These are phyloP conservation scores for Biscogniauxia sp. DNA, from an alignment of 2,329 filamentous ascomycete species.

Conservation along the genomic window DNA sequence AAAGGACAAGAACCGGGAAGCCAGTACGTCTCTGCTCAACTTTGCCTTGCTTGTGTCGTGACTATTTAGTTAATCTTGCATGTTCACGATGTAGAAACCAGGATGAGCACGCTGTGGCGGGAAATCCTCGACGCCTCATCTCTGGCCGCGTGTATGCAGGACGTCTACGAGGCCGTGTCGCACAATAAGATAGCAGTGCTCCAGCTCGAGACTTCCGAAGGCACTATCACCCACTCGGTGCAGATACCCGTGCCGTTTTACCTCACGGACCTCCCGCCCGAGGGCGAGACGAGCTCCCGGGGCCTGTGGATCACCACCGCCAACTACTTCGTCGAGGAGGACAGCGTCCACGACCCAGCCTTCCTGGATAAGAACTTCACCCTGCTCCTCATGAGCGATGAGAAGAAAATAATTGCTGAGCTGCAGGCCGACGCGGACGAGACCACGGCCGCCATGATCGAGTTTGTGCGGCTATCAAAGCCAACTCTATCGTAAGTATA, in stretches of 20 bases:
- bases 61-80: conserved; percentile 13
- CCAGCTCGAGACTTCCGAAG: conserved; percentile 64
- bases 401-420: conserved; percentile 68
- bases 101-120: conserved; percentile 66
- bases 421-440: conserved; percentile 76
- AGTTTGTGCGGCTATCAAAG: conserved; percentile 74
- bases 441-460: conserved; percentile 72
- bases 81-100: conserved; percentile 41
- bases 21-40: conserved; percentile 39
- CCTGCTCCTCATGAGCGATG: conserved; percentile 79
- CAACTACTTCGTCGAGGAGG: conserved; percentile 69
- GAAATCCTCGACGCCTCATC: conserved; percentile 71
- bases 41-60: not conserved
- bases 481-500: conserved; percentile 60
- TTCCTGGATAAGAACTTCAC: conserved; percentile 84
- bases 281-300: conserved; percentile 65
- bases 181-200: conserved; percentile 83
- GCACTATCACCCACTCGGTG: conserved; percentile 59
- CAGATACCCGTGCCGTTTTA: conserved; percentile 67
- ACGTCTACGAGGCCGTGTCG: conserved; percentile 78
- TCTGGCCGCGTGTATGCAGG: conserved; percentile 77
- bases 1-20: conserved; percentile 74
- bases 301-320: conserved; percentile 87
- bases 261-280: conserved; percentile 68
- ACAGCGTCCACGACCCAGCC: conserved; percentile 62